These are phyloP conservation scores for Dictyostelium discoideum DNA, from an alignment of 78 protist species.

Conservation along the genomic window dicty_2.7 NC_007089.4:3483501-3484000, in stretches of 20 bases:
- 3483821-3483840: slow-evolving; percentile 77
- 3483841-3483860: slow-evolving; percentile 52
- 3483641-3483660: slow-evolving; percentile 67
- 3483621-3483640: slow-evolving; percentile 16
- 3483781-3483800: slow-evolving; percentile 8
- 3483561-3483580: slow-evolving; percentile 52
- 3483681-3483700: slow-evolving; percentile 16
- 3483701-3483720: neutral
- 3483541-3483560: slow-evolving; percentile 49
- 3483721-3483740: neutral
- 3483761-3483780: neutral
- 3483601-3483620: slow-evolving; percentile 12
- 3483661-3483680: slow-evolving; percentile 72
- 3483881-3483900: slow-evolving; percentile 26
- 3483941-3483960: neutral
- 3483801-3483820: slow-evolving; percentile 68
- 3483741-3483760: neutral
- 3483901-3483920: slow-evolving; percentile 20
- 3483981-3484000: neutral
- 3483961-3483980: neutral
- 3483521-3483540: slow-evolving; percentile 53
- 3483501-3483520: slow-evolving; percentile 13
- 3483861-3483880: slow-evolving; percentile 39
- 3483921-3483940: neutral
- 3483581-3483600: slow-evolving; percentile 16